Base-by-base conservation (phyloP, 345 rosid species). In the Populus euphratica region DNA sequence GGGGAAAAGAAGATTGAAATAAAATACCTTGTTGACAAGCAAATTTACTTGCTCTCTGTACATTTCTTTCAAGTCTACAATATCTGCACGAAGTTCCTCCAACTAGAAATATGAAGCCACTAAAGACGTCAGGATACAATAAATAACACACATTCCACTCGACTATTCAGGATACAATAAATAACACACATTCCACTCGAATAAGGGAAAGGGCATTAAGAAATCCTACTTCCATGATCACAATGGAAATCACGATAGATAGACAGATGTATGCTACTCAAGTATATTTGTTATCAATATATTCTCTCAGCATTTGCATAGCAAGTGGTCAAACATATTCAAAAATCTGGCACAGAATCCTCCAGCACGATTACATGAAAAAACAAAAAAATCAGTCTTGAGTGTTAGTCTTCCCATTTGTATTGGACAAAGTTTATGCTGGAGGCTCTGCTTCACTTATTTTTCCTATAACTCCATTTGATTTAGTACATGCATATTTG, bases 31-130 rank as follows among this genome's bases (percentile, higher is more conserved):
- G 85, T 96, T 92, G 80, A 96, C 99, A 72, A 96, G 97, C 87
- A 96, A 76, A 91, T 90, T 91, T 72, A 94, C 98, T 91, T 96
- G 99, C 89, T 96, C 99, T 87, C 96, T 92, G 83, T 96, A 96
- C 99, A 96, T 96, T 85, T 96, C 99, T 88, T 96, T 96, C 91
- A 96, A 84, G 87, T 96, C 99, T 62, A 90, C 87, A 80, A 96
- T 91, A 87, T 96, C 99, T 11, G 92, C 93, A 16, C 98, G 91
- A 49, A 96, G 98, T 86, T 96, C 99, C 88, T 96, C 99, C 97
- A 96, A 83, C 98, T 96, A 82, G 17, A 84, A 76, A 86, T 17
- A 56, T 9, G 75, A 77, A 83, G 74, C 7, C 62, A 69, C 11
- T 72, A 70, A 73, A 23, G 65, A 29, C 12, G 68, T 84, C 75